phyloP scores from a whole-genome alignment of 2,329 filamentous ascomycete species.

The Metarhizium anisopliae region DNA sequence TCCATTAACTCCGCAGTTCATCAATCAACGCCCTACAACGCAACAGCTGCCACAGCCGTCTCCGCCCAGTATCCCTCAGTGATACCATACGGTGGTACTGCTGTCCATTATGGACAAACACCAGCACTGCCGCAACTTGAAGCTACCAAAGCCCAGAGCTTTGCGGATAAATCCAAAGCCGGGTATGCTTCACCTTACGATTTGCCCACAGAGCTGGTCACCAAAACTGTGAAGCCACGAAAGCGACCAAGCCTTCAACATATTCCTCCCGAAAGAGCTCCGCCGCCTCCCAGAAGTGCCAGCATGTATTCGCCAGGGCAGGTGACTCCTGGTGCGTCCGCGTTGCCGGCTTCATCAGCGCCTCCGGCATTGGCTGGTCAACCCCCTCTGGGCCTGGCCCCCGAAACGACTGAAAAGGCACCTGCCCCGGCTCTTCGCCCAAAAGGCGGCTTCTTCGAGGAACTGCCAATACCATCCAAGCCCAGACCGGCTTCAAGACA shows the following conservation, averaged over 20 bases:
- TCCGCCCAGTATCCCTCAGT: slow-evolving; percentile 13
- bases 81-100: slow-evolving; percentile 15
- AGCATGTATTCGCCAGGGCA: slow-evolving; percentile 39
- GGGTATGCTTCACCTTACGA: slow-evolving; percentile 95
- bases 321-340: slow-evolving; percentile 11
- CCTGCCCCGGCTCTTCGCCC: slow-evolving; percentile 25
- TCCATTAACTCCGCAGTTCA: slow-evolving; percentile 13
- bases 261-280: slow-evolving; percentile 32
- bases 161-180: slow-evolving; percentile 80
- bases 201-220: slow-evolving; percentile 72
- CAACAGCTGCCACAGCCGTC: slow-evolving; percentile 7
- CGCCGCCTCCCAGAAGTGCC: slow-evolving; percentile 51
- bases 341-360: slow-evolving; percentile 11
- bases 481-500: slow-evolving; percentile 53
- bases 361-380: slow-evolving; percentile 11
- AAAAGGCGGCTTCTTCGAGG: slow-evolving; percentile 65
- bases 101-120: slow-evolving; percentile 28
- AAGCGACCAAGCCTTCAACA: slow-evolving; percentile 54
- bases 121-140: slow-evolving; percentile 30
- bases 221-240: slow-evolving; percentile 49
- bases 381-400: slow-evolving; percentile 24
- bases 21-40: slow-evolving; percentile 14
- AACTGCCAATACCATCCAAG: slow-evolving; percentile 56
- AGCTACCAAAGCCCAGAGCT: slow-evolving; percentile 63
- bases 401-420: slow-evolving; percentile 22